These are phyloP conservation scores for Scytalidium sp. DNA, from an alignment of 2,329 filamentous ascomycete species.

Conservation along the genomic window DNA sequence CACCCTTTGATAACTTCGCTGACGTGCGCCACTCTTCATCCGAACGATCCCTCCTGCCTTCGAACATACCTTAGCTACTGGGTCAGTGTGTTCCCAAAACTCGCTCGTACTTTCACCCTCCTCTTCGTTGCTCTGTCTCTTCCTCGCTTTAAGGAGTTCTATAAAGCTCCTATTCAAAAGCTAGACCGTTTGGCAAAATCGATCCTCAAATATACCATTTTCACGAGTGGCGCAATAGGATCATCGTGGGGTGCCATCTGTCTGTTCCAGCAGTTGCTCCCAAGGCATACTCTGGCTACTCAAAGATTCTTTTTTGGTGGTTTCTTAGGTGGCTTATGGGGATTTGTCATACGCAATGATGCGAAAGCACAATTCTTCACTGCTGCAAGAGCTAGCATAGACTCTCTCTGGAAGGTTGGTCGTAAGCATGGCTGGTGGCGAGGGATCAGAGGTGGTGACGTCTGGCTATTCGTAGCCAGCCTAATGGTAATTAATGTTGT, in stretches of 20 bases:
- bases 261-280: constrained; percentile 78
- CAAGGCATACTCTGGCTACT: constrained; percentile 70
- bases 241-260: constrained; percentile 88
- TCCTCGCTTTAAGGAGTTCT: constrained; percentile 63
- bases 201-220: constrained; percentile 72
- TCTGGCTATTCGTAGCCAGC: constrained; percentile 77
- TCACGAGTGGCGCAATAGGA: constrained; percentile 79
- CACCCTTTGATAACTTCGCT: constrained; percentile 84
- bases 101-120: constrained; percentile 75
- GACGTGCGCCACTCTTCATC: constrained; percentile 87
- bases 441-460: constrained; percentile 77
- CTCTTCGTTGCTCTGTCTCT: constrained; percentile 67
- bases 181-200: constrained; percentile 64
- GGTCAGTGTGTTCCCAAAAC: constrained; percentile 74
- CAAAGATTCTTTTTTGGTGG: constrained; percentile 90
- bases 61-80: constrained; percentile 87
- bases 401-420: constrained; percentile 90
- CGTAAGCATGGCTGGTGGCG: constrained; percentile 87
- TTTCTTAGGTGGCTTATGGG: constrained; percentile 81
- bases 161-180: constrained; percentile 65
- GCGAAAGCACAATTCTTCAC: constrained; percentile 74
- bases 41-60: constrained; percentile 80
- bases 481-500: constrained; percentile 75
- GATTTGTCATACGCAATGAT: constrained; percentile 66
- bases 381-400: constrained; percentile 71